A percentile compares a stretch with the other conserved stretches of the same genome.
phyloP scores from a whole-genome alignment of 1,139 yeast species.

The Geotrichum restrictum region DNA sequence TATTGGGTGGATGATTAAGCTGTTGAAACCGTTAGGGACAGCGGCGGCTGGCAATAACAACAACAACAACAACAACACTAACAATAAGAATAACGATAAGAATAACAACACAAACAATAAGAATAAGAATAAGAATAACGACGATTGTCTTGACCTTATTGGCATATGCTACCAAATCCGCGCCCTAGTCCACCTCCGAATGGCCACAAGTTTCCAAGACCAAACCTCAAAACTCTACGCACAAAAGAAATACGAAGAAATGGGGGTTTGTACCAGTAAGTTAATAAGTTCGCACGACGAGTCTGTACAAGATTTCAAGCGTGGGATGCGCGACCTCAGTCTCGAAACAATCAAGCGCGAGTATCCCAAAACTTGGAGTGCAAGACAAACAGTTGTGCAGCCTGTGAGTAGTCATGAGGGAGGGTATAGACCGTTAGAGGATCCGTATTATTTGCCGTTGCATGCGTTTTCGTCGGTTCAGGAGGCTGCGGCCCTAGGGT shows the following conservation, averaged over 20 bases:
- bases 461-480: constrained; percentile 40
- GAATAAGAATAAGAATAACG: constrained; percentile 9
- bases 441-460: constrained; percentile 39
- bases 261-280: constrained; percentile 19
- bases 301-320: constrained; percentile 35
- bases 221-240: constrained; percentile 4
- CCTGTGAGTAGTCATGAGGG: constrained; percentile 29
- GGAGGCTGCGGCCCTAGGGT: constrained; percentile 44
- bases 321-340: constrained; percentile 34
- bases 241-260: constrained; percentile 13
- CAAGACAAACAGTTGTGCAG: constrained; percentile 23
- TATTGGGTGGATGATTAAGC: constrained; percentile 31
- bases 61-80: too few species aligned
- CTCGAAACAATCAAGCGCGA: constrained; percentile 28
- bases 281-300: constrained; percentile 31
- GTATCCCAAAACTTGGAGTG: constrained; percentile 37
- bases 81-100: too few species aligned
- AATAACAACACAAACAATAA: too few species aligned
- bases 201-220: constrained; percentile 27
- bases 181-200: constrained; percentile 38
- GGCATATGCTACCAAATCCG: constrained; percentile 39
- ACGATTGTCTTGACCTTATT: constrained; percentile 25
- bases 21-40: too few species aligned
- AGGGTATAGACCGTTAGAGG: constrained; percentile 37
- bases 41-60: too few species aligned